These are phyloP conservation scores for Heliamphora ciliata DNA, from an alignment of 179 eudicot genomes.

Conservation along the genomic window DNA sequence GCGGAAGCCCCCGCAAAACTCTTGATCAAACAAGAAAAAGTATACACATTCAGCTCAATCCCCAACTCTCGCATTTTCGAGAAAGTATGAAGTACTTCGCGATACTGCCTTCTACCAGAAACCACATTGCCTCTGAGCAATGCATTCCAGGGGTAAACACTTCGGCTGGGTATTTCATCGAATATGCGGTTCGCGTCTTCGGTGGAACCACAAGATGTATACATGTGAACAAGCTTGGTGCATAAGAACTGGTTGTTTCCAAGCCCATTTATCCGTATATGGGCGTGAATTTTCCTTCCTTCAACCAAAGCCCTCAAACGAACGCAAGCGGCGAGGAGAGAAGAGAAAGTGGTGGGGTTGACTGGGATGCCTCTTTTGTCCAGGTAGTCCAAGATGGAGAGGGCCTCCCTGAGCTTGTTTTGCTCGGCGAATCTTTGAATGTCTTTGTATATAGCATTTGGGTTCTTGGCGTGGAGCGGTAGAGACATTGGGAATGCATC, in stretches of 20 bases:
- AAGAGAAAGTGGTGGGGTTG: slow-evolving; percentile 61
- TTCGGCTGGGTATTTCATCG: slow-evolving; percentile 26
- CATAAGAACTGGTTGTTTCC: slow-evolving; percentile 61
- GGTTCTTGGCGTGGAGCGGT: slow-evolving; percentile 63
- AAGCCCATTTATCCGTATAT: slow-evolving; percentile 56
- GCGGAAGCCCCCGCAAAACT: slow-evolving; percentile 66
- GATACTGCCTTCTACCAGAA: slow-evolving; percentile 42
- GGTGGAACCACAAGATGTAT: slow-evolving; percentile 55
- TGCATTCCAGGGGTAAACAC: slow-evolving; percentile 86
- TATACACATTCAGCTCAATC: slow-evolving; percentile 67
- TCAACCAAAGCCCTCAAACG: slow-evolving; percentile 33
- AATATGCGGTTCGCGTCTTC: slow-evolving; percentile 59
- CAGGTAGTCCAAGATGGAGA: slow-evolving; percentile 56
- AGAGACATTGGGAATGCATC: slow-evolving; percentile 43
- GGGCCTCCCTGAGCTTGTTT: slow-evolving; percentile 47
- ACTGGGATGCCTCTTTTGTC: slow-evolving; percentile 69
- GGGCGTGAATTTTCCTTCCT: slow-evolving; percentile 55
- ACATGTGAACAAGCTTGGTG: slow-evolving; percentile 66
- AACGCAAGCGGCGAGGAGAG: slow-evolving; percentile 46
- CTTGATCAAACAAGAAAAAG: slow-evolving; percentile 79
- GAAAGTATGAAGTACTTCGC: slow-evolving; percentile 35
- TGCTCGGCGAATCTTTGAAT: slow-evolving; percentile 48
- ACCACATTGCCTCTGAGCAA: slow-evolving; percentile 80
- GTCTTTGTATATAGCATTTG: slow-evolving; percentile 54
- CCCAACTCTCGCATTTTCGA: slow-evolving; percentile 63